Conservation (phyloP, 108 stramenopile species). For the Cyclotella atomus region DNA sequence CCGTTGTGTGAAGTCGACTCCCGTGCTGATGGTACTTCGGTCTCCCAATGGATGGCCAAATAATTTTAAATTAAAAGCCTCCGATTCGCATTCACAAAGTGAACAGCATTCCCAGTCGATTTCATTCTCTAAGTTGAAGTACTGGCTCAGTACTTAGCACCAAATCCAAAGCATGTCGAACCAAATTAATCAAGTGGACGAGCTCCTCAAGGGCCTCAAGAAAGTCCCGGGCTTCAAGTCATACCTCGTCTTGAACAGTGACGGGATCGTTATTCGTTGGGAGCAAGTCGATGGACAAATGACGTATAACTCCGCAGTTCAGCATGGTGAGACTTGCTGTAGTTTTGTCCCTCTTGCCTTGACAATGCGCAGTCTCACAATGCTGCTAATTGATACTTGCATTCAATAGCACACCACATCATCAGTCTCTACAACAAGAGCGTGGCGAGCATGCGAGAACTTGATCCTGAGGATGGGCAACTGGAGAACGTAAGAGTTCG, state of each 20-base stretch:
- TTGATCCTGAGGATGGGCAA: slow-evolving; percentile 64
- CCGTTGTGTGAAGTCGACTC: too few species aligned
- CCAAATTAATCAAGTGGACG: slow-evolving; percentile 78
- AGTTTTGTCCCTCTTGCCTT: neutral
- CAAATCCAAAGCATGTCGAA: too few species aligned
- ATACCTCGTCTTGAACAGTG: slow-evolving; percentile 81
- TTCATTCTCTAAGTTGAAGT: too few species aligned
- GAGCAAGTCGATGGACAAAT: slow-evolving; percentile 56
- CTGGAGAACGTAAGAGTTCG: slow-evolving; percentile 78
- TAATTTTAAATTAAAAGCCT: too few species aligned
- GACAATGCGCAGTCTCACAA: too few species aligned
- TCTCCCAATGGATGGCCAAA: too few species aligned
- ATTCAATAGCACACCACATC: slow-evolving; percentile 63
- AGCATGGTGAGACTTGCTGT: slow-evolving; percentile 38
- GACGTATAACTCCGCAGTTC: slow-evolving; percentile 71
- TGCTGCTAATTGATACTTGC: neutral
- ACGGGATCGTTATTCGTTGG: slow-evolving; percentile 87
- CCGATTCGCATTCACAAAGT: too few species aligned
- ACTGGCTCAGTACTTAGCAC: too few species aligned
- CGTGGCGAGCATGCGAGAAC: slow-evolving; percentile 60
- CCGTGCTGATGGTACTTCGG: too few species aligned
- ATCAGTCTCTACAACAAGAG: slow-evolving; percentile 68
- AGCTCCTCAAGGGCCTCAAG: slow-evolving; percentile 79
- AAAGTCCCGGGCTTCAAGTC: slow-evolving; percentile 70
- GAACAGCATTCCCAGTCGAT: too few species aligned